phyloP scores from a whole-genome alignment of 306 rosid genomes.

The Castanospermum australe region DNA sequence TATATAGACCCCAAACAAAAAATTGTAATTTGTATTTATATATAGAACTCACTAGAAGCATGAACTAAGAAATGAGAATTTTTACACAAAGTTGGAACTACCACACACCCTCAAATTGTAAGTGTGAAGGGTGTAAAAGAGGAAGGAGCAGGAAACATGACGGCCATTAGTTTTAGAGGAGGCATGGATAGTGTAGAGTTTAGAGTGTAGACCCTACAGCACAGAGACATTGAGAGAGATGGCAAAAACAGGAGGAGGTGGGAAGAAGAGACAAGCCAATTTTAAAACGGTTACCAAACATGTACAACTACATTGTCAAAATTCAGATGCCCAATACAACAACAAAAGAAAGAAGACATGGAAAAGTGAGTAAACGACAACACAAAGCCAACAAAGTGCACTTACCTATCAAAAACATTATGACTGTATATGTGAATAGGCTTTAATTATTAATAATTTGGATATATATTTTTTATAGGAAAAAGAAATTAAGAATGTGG shows the following conservation, averaged over 20 bases:
- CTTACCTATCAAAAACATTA: conserved; percentile 16
- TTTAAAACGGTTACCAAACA: conserved; percentile 55
- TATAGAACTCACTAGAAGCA: no score
- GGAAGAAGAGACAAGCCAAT: conserved; percentile 70
- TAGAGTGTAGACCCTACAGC: conserved; percentile 80
- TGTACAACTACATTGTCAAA: conserved; percentile 48
- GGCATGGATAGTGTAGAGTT: conserved; percentile 66
- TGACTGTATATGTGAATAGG: neutral
- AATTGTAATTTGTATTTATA: no score
- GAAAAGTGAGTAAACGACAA: conserved; percentile 36
- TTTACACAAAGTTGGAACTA: conserved; percentile 37
- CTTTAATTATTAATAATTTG: neutral
- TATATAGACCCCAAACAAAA: no score
- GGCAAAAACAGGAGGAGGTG: conserved; percentile 27
- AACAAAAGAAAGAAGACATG: conserved; percentile 44
- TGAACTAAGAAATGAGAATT: no score
- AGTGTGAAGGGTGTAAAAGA: conserved; percentile 51
- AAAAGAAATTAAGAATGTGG: conserved; percentile 29
- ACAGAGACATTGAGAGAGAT: conserved; percentile 24
- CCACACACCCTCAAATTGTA: conserved; percentile 34
- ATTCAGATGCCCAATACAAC: conserved; percentile 38
- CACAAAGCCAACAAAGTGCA: conserved; percentile 37
- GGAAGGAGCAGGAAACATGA: conserved; percentile 59
- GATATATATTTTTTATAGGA: neutral
- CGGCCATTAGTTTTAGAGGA: conserved; percentile 57